Evolutionary conservation across 2,329 filamentous ascomycete genomes (phyloP).

Genomic region (Alternaria burnsii): DNA sequence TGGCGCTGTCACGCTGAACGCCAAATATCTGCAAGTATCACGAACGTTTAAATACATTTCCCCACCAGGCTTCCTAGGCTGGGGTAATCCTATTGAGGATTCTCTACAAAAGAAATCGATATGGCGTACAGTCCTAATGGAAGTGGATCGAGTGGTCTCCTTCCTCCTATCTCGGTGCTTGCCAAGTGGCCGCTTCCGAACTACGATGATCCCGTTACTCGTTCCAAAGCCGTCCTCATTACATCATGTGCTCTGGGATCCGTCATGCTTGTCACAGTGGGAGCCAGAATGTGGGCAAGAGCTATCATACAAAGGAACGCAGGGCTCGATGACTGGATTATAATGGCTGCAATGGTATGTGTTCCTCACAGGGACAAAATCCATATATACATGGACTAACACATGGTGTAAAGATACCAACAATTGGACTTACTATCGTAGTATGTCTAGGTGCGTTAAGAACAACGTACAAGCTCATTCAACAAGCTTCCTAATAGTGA

Average conservation of each 20-base stretch:
- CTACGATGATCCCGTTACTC: slow-evolving; percentile 19
- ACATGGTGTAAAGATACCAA: slow-evolving; percentile 5
- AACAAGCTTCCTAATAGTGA: background rate
- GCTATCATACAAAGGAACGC: slow-evolving; percentile 21
- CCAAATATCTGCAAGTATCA: background rate
- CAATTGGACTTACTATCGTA: background rate
- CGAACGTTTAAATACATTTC: background rate
- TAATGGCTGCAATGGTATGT: slow-evolving; percentile 22
- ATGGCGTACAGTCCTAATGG: slow-evolving; percentile 6
- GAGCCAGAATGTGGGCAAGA: slow-evolving; percentile 24
- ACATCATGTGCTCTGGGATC: slow-evolving; percentile 17
- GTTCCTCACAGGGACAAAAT: background rate
- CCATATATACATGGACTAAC: background rate
- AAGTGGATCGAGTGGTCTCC: slow-evolving; percentile 15
- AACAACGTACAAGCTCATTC: background rate
- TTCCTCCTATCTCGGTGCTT: slow-evolving; percentile 22
- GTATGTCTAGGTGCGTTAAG: background rate
- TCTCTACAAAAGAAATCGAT: too few species aligned
- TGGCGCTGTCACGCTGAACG: background rate
- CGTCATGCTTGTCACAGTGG: slow-evolving; percentile 16
- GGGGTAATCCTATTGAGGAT: background rate
- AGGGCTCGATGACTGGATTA: slow-evolving; percentile 28
- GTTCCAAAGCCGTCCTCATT: slow-evolving; percentile 14
- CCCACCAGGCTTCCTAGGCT: too few species aligned
- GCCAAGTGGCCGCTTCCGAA: slow-evolving; percentile 25